Percentiles rank a stretch among this genome's conserved stretches.
phyloP scores from a whole-genome alignment of 225 moss, liverwort and hornwort genomes.

The Anthoceros angustus region DNA sequence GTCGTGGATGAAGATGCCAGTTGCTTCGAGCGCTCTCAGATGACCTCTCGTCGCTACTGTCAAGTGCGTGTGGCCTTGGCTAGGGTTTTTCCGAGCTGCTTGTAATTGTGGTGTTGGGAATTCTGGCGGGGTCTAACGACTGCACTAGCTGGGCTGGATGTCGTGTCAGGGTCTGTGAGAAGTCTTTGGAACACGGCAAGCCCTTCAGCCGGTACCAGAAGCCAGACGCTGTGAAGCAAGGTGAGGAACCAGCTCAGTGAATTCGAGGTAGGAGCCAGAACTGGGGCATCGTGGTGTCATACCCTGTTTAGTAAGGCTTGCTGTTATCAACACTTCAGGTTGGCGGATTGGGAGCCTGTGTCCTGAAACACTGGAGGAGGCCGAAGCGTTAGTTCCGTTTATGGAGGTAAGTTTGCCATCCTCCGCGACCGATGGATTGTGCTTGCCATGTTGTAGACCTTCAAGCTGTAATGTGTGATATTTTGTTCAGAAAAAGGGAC shows the following conservation, averaged over 20 bases:
- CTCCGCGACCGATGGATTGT: neutral
- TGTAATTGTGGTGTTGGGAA: neutral
- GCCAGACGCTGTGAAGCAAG: conserved; percentile 91
- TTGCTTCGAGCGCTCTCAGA: conserved; percentile 74
- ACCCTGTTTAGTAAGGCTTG: neutral
- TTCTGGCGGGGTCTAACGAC: neutral
- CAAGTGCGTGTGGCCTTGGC: conserved; percentile 22
- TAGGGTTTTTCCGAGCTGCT: neutral
- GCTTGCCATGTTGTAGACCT: neutral
- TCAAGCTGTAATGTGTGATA: neutral
- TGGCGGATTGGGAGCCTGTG: conserved; percentile 83
- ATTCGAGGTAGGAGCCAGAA: conserved; percentile 47
- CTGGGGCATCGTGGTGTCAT: neutral
- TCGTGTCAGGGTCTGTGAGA: conserved; percentile 59
- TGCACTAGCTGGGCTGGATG: neutral
- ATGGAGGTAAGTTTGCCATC: conserved; percentile 31
- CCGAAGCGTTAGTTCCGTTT: conserved; percentile 84
- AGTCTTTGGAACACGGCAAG: conserved; percentile 85
- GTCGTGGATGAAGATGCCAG: conserved; percentile 35
- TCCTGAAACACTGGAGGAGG: conserved; percentile 95
- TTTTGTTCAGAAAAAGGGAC: conserved; percentile 30
- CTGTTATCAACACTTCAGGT: conserved; percentile 18
- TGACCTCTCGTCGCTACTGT: conserved; percentile 82
- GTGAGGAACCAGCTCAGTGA: conserved; percentile 82
- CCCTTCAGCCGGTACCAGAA: conserved; percentile 85